Base-by-base conservation (phyloP, 495 filamentous ascomycete genomes). In the Podospora tetraspora region DNA sequence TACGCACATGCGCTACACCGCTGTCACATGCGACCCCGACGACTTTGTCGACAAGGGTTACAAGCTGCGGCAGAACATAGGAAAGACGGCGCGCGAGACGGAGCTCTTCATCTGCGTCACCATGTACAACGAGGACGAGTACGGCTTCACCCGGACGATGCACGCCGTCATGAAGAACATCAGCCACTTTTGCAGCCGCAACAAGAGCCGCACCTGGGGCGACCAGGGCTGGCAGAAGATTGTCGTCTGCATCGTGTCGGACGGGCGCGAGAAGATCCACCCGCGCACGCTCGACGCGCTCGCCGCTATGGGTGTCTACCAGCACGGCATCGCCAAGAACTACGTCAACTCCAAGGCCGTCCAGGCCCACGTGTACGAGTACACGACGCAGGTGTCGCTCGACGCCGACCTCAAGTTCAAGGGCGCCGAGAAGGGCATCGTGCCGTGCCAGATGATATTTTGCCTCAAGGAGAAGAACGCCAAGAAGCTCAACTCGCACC, bases 1-100 rank as follows among this genome's bases (percentile, higher is more conserved):
- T 76, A 99, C 96, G 1, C 94, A 99, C 76, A 98, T 98, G 96
- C 91, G 96, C n/a, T 99, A 99, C 75, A 98, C 96, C 32, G 96
- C 96, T n/a, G 95, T 97, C 43, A 99, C 96, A 1, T 97, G 94
- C 74, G 96, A 99, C 75, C 96, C 96, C 0, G 94, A 98, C 76
- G 94, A 99, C 74, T 99, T 96, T 71, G 89, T 91, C 0, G 83
- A 86, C 19, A 84, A 88, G 62, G 94, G 95, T 0, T 99, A 98
- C 81, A 95, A 96, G 77, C 78, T 99, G 72, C 90, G 96, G n/a
- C 96, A 98, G 79, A 94, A 96, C 76, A 92, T 98, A 66, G 92
- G 92, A 6, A 86, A 79, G 63, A 97, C 92, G 0, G 81, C 87
- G 37, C 86, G 96, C 68, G 95, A 99, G 76, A 99, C 96, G n/a